phyloP scores from a whole-genome alignment of 1,139 yeast genomes.

The Blastobotrys elegans region DNA sequence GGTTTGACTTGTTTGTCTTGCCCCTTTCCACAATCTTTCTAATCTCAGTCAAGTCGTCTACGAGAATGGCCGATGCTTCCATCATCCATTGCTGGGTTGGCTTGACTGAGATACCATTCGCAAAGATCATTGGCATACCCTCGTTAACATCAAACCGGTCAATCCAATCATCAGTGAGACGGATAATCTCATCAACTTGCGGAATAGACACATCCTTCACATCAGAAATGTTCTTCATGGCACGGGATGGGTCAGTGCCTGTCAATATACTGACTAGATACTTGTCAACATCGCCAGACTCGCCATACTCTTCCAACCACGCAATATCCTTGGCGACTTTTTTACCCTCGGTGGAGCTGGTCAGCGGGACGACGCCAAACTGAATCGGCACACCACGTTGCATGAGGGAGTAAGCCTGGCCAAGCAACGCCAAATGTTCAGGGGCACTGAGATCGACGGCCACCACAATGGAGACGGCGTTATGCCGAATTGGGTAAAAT shows the following conservation, averaged over 20 bases:
- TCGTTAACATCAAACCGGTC: slow-evolving; percentile 36
- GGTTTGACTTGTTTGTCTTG: slow-evolving; percentile 12
- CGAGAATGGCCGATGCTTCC: slow-evolving; percentile 32
- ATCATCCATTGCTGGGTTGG: slow-evolving; percentile 41
- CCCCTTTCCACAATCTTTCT: slow-evolving; percentile 20
- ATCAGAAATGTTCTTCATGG: slow-evolving; percentile 13
- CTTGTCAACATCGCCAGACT: background rate
- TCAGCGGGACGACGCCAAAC: slow-evolving; percentile 70
- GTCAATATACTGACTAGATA: slow-evolving; percentile 7
- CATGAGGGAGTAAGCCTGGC: slow-evolving; percentile 41
- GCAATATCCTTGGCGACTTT: slow-evolving; percentile 36
- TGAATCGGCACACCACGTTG: slow-evolving; percentile 67
- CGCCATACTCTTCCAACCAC: slow-evolving; percentile 30
- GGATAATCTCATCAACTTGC: slow-evolving; percentile 21
- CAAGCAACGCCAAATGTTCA: slow-evolving; percentile 44
- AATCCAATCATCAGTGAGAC: slow-evolving; percentile 32
- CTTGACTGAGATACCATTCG: slow-evolving; percentile 62
- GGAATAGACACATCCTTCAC: background rate
- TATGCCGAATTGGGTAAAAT: slow-evolving; percentile 65
- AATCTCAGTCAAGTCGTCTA: slow-evolving; percentile 29
- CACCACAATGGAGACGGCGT: slow-evolving; percentile 70
- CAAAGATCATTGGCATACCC: slow-evolving; percentile 49
- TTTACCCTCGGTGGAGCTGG: slow-evolving; percentile 25
- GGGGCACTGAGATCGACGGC: slow-evolving; percentile 58
- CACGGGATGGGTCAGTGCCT: slow-evolving; percentile 6